These are phyloP conservation scores for Cicer yamashitae DNA, from an alignment of 306 rosid species.

Conservation along the genomic window DNA sequence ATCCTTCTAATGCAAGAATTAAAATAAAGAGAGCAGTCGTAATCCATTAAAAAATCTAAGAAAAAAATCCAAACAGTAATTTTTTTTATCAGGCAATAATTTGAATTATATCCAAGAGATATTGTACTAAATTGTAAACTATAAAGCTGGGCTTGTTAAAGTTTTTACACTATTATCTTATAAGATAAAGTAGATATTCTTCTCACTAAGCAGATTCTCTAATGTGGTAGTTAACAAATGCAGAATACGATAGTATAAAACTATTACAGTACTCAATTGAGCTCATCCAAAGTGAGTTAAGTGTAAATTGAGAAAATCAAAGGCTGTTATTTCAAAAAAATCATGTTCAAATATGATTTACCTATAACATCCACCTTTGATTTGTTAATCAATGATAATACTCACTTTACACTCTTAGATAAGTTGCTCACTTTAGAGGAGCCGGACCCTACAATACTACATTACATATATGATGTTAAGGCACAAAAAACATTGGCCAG, in stretches of 20 bases:
- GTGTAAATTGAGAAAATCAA: background rate
- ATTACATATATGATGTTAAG: conserved; percentile 11
- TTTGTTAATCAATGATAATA: background rate
- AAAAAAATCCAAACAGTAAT: background rate
- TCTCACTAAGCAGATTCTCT: conserved; percentile 1
- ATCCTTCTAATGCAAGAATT: conserved; percentile 20
- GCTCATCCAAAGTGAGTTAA: background rate
- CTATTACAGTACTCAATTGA: background rate
- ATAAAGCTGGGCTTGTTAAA: conserved; percentile 3
- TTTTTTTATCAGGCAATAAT: background rate
- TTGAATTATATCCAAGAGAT: conserved; percentile 23
- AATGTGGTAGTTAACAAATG: conserved; percentile 6
- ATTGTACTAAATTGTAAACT: conserved; percentile 20
- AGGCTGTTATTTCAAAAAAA: background rate
- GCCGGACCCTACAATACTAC: background rate
- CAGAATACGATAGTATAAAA: background rate
- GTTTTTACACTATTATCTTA: background rate
- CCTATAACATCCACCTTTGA: background rate
- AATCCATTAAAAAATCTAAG: background rate
- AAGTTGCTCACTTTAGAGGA: background rate
- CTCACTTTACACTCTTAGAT: background rate
- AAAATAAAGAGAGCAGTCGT: conserved; percentile 14
- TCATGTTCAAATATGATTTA: background rate
- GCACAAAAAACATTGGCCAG: conserved; percentile 1
- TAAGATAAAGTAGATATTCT: background rate